These are phyloP conservation scores for Zygosaccharomyces pseudobailii DNA, from an alignment of 1,139 yeast genomes.

Conservation along the genomic window DNA sequence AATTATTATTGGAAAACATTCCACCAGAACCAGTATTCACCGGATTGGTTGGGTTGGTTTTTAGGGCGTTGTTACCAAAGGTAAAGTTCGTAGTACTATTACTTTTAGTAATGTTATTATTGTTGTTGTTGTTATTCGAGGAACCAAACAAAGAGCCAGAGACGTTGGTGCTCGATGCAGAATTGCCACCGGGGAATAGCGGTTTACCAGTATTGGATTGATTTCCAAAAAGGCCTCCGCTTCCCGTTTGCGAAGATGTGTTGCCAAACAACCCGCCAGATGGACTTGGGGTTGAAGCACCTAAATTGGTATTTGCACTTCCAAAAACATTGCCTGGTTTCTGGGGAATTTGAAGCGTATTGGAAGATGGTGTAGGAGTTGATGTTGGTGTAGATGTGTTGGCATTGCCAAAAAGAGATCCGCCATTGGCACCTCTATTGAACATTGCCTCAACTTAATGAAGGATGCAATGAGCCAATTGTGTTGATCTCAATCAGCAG, in stretches of 20 bases:
- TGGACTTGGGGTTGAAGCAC: slow-evolving; percentile 29
- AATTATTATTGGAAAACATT: slow-evolving; percentile 6
- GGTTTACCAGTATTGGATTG: slow-evolving; percentile 1
- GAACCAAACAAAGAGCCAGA: slow-evolving; percentile 6
- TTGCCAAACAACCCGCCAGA: slow-evolving; percentile 18
- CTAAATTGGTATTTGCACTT: slow-evolving; percentile 13
- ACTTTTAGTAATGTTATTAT: slow-evolving; percentile 8
- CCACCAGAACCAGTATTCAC: slow-evolving; percentile 1
- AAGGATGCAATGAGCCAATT: slow-evolving; percentile 2
- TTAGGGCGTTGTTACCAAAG: slow-evolving; percentile 4
- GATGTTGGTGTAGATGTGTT: slow-evolving; percentile 33
- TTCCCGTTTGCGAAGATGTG: slow-evolving; percentile 9
- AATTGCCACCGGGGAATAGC: slow-evolving; percentile 7
- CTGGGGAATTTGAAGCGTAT: slow-evolving; percentile 23
- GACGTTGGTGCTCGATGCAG: background rate
- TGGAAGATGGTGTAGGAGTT: slow-evolving; percentile 28
- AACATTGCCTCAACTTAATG: slow-evolving; percentile 20
- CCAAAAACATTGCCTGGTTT: slow-evolving; percentile 26
- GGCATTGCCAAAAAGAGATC: slow-evolving; percentile 26
- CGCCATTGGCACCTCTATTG: slow-evolving; percentile 21
- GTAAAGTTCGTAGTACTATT: slow-evolving; percentile 13
- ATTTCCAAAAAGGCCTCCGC: slow-evolving; percentile 16
- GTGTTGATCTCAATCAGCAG: background rate
- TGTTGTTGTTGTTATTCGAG: no score
- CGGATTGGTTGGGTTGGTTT: background rate